These are phyloP conservation scores for Kazachstania viticola DNA, from an alignment of 805 yeast genomes.

Conservation along the genomic window DNA sequence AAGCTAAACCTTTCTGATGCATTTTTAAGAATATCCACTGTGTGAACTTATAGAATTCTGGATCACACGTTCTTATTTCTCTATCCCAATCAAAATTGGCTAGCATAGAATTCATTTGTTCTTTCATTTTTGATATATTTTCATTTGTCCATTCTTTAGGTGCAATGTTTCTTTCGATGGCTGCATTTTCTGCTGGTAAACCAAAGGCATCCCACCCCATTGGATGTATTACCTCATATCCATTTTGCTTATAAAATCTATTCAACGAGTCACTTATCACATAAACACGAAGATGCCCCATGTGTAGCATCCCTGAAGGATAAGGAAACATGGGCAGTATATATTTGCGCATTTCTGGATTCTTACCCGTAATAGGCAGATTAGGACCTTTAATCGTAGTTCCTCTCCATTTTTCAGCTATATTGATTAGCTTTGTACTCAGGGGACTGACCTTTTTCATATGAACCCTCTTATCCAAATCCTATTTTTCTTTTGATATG, in stretches of 20 bases:
- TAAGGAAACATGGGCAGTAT: slow-evolving; percentile 88
- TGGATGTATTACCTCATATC: slow-evolving; percentile 76
- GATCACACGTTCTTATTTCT: slow-evolving; percentile 75
- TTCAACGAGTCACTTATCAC: slow-evolving; percentile 80
- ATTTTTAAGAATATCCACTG: slow-evolving; percentile 73
- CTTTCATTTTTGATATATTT: slow-evolving; percentile 79
- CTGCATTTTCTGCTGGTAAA: slow-evolving; percentile 96
- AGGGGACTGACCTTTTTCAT: slow-evolving; percentile 1
- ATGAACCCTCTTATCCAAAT: no score
- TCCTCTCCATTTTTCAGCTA: slow-evolving; percentile 22
- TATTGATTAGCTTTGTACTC: slow-evolving; percentile 5
- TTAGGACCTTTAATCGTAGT: slow-evolving; percentile 12
- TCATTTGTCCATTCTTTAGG: slow-evolving; percentile 76
- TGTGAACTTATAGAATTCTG: slow-evolving; percentile 87
- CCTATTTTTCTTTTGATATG: no score
- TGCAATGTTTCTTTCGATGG: slow-evolving; percentile 68
- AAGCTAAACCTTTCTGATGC: slow-evolving; percentile 70
- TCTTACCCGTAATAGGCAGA: slow-evolving; percentile 1
- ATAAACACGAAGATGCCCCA: slow-evolving; percentile 91
- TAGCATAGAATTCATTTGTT: slow-evolving; percentile 65
- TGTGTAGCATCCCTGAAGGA: slow-evolving; percentile 85
- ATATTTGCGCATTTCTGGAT: slow-evolving; percentile 27
- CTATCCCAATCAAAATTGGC: slow-evolving; percentile 91
- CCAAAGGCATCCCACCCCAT: slow-evolving; percentile 99
- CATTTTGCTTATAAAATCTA: slow-evolving; percentile 65